Base-by-base conservation (phyloP, 306 rosid genomes). In the Sicyos edulis region DNA sequence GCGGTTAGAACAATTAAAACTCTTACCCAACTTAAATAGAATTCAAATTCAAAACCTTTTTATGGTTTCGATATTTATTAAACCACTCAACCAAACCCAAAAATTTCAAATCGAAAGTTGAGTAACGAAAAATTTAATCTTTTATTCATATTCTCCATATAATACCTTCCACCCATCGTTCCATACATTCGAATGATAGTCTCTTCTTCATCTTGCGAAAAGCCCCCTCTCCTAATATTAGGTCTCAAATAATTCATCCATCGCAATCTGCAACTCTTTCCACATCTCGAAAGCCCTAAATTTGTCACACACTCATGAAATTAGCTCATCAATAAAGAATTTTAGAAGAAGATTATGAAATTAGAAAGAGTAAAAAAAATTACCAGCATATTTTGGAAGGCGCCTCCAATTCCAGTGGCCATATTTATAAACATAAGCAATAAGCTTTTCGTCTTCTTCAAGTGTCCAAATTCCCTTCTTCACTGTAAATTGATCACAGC, bases 241-340 rank as follows among this genome's bases (percentile, higher is more conserved):
- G 86, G 86, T 71, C 78, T 70, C 7, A 79, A 74, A 21, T 83
- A 83, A 49, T 83, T 83, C 71, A 77, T 16, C 86, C 86, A 83
- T 45, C 86, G 74, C 29, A 83, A 72, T 40, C 86, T 80, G 76
- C 86, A 83, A 56, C 86, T 83, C 78, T 83, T 83, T 5, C 86
- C 86, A 34, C 82, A 83, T 69, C 86, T 80, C 15, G 49, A 70
- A 10, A 83, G 74, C 47, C 83, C 83, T 84, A 53, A 69, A 55
- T 0, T 44, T 65, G 13, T 14, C 0, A 10, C 42, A 6, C 22
- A 1, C 5, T 14, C 8, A 24, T 56, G 37, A 7, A 8, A 8
- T 34, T 3, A 37, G 2, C 1, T 63, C 6, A 8, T 50, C 13
- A 50, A 50, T 45, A 45, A 1, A 54, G 0, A 54, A n/a, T 2